phyloP scores from a whole-genome alignment of 768 basidiomycete genomes.

The Hirschioporus abietinus region DNA sequence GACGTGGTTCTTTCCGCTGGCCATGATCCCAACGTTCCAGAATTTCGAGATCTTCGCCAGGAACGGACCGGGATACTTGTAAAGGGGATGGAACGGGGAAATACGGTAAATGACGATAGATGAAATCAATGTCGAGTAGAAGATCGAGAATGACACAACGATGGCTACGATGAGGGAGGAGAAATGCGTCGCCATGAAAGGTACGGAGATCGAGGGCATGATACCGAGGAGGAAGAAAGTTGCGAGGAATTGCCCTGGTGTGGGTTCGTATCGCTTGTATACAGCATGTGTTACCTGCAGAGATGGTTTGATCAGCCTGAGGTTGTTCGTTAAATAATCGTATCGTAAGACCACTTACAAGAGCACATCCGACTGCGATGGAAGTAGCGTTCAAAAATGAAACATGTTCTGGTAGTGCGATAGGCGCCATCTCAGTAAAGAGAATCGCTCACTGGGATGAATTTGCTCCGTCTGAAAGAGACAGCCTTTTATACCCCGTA shows the following conservation, averaged over 20 bases:
- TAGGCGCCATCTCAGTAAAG: background rate
- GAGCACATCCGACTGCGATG: background rate
- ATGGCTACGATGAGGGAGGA: background rate
- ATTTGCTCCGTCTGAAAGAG: background rate
- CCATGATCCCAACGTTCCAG: conserved; percentile 29
- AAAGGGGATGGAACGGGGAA: conserved; percentile 50
- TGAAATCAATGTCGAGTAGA: conserved; percentile 27
- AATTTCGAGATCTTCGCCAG: conserved; percentile 38
- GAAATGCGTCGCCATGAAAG: background rate
- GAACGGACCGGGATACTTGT: conserved; percentile 44
- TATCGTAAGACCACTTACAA: background rate
- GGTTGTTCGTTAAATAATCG: too few species aligned
- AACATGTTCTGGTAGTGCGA: background rate
- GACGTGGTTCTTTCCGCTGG: conserved; percentile 39
- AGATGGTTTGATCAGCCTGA: background rate
- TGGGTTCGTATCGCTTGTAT: background rate
- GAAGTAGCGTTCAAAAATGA: background rate
- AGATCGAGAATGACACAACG: conserved; percentile 13
- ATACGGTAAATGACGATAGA: conserved; percentile 34
- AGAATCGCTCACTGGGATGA: background rate
- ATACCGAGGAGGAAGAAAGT: background rate
- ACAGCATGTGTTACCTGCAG: background rate
- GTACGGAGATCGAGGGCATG: background rate
- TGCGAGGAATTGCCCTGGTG: background rate
- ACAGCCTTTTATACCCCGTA: background rate